These are phyloP conservation scores for Lactarius tabidus DNA, from an alignment of 768 basidiomycete genomes.

Conservation along the genomic window DNA sequence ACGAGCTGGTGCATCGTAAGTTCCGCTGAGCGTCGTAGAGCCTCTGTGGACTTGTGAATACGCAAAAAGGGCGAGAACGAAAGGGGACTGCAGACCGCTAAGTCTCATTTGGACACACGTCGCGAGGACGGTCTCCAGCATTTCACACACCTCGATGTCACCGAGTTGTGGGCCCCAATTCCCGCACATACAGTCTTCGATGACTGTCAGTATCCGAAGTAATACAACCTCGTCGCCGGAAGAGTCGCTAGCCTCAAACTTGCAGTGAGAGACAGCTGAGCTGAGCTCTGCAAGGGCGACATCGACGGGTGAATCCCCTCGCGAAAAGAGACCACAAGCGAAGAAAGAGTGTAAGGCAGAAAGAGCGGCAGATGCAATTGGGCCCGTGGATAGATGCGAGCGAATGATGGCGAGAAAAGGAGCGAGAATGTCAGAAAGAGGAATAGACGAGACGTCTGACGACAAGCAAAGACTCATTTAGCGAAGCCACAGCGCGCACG, in stretches of 20 bases:
- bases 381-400: slow-evolving; percentile 91
- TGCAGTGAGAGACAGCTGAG: slow-evolving; percentile 89
- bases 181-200: slow-evolving; percentile 75
- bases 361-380: slow-evolving; percentile 93
- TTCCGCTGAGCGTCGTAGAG: slow-evolving; percentile 82
- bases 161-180: slow-evolving; percentile 68
- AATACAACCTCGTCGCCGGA: slow-evolving; percentile 97
- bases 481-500: not conserved
- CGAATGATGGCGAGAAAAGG: slow-evolving; percentile 94
- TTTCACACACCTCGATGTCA: slow-evolving; percentile 95
- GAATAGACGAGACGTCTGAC: slow-evolving; percentile 55
- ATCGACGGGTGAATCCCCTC: slow-evolving; percentile 53
- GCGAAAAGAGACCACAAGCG: slow-evolving; percentile 65
- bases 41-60: slow-evolving; percentile 49
- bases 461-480: not conserved
- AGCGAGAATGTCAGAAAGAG: slow-evolving; percentile 60
- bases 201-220: slow-evolving; percentile 85
- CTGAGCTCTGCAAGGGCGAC: slow-evolving; percentile 77
- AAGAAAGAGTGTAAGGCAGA: slow-evolving; percentile 87
- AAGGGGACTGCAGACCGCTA: slow-evolving; percentile 61
- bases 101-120: slow-evolving; percentile 96
- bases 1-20: slow-evolving; percentile 86
- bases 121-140: slow-evolving; percentile 95
- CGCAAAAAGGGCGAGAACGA: not conserved
- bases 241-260: slow-evolving; percentile 95